A percentile compares a stretch with the other conserved stretches of the same genome.
Conservation (phyloP, 2,329 filamentous ascomycete genomes). For the Laburnicola sp. region DNA sequence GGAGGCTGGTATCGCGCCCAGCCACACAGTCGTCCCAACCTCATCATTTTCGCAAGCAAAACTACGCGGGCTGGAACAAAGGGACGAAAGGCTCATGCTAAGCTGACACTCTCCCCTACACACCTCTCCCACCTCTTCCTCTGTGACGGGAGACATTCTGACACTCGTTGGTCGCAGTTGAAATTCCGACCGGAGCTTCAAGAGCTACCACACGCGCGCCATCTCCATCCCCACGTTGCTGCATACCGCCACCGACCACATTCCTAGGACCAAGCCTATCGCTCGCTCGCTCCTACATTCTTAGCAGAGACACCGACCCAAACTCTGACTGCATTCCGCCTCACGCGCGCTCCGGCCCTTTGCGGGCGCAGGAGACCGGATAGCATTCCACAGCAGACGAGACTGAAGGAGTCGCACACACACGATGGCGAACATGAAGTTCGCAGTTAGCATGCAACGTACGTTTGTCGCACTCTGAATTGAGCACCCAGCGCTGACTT, state of each 20-base stretch:
- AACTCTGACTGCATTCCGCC: slow-evolving; percentile 40
- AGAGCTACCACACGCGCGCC: slow-evolving; percentile 28
- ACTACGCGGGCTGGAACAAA: slow-evolving; percentile 33
- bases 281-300: slow-evolving; percentile 25
- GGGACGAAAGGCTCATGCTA: slow-evolving; percentile 35
- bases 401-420: slow-evolving; percentile 28
- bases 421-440: slow-evolving; percentile 54
- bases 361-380: slow-evolving; percentile 44
- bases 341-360: slow-evolving; percentile 43
- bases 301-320: slow-evolving; percentile 17
- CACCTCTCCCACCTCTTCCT: slow-evolving; percentile 24
- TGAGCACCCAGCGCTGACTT: slow-evolving; percentile 29
- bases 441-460: slow-evolving; percentile 57
- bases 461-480: slow-evolving; percentile 21
- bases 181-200: slow-evolving; percentile 35
- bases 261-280: slow-evolving; percentile 26
- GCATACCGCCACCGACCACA: slow-evolving; percentile 22
- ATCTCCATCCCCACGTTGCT: slow-evolving; percentile 17
- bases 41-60: slow-evolving; percentile 41
- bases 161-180: slow-evolving; percentile 37
- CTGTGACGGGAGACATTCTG: slow-evolving; percentile 32
- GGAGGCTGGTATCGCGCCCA: slow-evolving; percentile 27
- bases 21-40: slow-evolving; percentile 36
- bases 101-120: slow-evolving; percentile 36
- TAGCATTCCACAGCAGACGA: slow-evolving; percentile 25